Evolutionary conservation across 2,329 filamentous ascomycete species (phyloP), one percentile per base, ranked within the genome.

Genomic region (Scedosporium aurantiacum): DNA sequence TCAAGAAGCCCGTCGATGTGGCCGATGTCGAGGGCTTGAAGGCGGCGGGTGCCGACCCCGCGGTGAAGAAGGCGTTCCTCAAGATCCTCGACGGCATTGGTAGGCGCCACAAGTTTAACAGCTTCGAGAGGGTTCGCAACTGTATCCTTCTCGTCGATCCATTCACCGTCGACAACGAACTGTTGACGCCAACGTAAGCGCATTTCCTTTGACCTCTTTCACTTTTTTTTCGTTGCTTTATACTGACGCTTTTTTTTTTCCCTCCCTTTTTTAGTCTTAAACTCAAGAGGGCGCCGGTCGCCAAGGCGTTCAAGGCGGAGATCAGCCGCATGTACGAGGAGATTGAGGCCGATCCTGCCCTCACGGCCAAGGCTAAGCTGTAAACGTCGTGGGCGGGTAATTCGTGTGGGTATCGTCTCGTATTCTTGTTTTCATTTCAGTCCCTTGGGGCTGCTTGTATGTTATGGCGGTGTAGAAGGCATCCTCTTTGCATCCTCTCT

Each of bases 101-200:
- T 52, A 88, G 83, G 77, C 87, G 86, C 76, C 85, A 89, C 73
- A 96, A 94, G 77, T 92, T 99, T 74, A 94, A 96, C 71, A 90
- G 86, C 66, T 97, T 89, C 68, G 94, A 99, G 80, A 84, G 85
- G 65, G 87, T 97, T 56, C 84, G 82, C 71, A 89, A 87, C 67
- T 81, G 88, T 62, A 75, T 87, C 64, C 75, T 99, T 66, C 86
- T 88, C 68, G 68, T 97, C 14, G 94, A 99, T 63, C 94, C 94
- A 1, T 97, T 99, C 69, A 90, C 86, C 1, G 86, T 97, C 65
- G 92, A 96, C 58, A 99, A 99, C 71, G 89, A 96, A 74, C 79
- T 97, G 58, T 76, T 92, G 70, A 94, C 90, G 21, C 90, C 90
- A 23, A 95, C 90, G 89, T 93, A 82, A 85, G 88, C 84, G 8